phyloP scores from a whole-genome alignment of 495 filamentous ascomycete genomes.

The Hypoxylon rickii region DNA sequence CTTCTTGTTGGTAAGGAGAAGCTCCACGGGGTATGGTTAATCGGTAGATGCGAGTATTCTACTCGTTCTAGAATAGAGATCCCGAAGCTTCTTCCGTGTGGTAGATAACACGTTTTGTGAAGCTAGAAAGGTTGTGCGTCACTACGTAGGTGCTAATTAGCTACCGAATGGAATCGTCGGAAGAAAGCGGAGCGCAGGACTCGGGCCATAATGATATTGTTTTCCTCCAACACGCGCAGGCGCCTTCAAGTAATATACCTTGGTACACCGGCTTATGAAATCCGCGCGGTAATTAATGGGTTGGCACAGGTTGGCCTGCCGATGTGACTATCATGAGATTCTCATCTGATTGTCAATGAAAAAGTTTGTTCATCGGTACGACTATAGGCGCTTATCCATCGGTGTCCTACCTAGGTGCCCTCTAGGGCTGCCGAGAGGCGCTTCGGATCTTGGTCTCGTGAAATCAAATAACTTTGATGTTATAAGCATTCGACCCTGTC shows the following conservation, averaged over 20 bases:
- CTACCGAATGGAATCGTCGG: constrained; percentile 18
- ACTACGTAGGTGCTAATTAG: constrained; percentile 1
- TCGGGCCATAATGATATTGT: not conserved
- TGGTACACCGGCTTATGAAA: constrained; percentile 12
- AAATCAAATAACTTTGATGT: constrained; percentile 7
- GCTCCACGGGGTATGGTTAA: not conserved
- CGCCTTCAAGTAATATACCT: not conserved
- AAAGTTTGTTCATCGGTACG: too few relatives aligned
- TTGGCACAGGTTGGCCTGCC: constrained; percentile 20
- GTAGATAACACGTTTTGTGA: constrained; percentile 9
- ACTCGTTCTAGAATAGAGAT: constrained; percentile 7
- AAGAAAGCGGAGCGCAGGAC: constrained; percentile 26
- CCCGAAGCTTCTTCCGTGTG: constrained; percentile 2
- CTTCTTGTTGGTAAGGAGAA: not conserved
- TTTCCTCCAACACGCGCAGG: constrained; percentile 1
- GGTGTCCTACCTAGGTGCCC: too few relatives aligned
- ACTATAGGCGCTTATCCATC: constrained; percentile 1
- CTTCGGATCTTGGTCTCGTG: constrained; percentile 7
- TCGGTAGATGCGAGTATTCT: not conserved
- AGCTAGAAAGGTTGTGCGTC: not conserved
- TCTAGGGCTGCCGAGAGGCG: too few relatives aligned
- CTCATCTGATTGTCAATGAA: constrained; percentile 14
- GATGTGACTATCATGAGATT: constrained; percentile 28
- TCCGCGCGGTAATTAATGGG: constrained; percentile 31
- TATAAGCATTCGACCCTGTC: not conserved